Evolutionary conservation across 1,284 basidiomycete species (phyloP).

Genomic region (Gomphus sp.): DNA sequence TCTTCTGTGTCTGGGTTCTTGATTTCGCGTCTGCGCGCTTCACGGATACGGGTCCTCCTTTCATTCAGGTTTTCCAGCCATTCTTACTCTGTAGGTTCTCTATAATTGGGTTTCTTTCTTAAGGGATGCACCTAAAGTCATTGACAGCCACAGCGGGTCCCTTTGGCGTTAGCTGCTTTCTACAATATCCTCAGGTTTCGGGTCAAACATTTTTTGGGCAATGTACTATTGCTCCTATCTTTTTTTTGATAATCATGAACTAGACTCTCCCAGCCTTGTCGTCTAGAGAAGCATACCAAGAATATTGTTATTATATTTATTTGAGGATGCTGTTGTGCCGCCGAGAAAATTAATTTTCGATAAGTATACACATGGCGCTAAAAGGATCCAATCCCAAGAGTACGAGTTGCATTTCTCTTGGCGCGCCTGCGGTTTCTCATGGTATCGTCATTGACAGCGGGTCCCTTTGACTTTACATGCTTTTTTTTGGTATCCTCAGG

Average conservation of each 20-base stretch:
- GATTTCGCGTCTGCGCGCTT: slow-evolving; percentile 33
- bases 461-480: too few species aligned
- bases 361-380: too few species aligned
- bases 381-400: too few species aligned
- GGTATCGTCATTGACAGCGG: too few species aligned
- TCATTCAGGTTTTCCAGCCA: slow-evolving; percentile 50
- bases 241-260: too few species aligned
- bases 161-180: too few species aligned
- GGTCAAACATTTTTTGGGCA: neutral
- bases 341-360: too few species aligned
- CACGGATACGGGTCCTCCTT: slow-evolving; percentile 56
- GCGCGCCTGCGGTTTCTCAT: too few species aligned
- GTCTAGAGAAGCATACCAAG: slow-evolving; percentile 33
- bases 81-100: slow-evolving; percentile 35
- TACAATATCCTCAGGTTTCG: too few species aligned
- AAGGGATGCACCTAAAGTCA: slow-evolving; percentile 41
- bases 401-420: too few species aligned
- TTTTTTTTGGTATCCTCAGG: too few species aligned
- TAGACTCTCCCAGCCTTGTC: slow-evolving; percentile 23
- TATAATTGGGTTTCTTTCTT: slow-evolving; percentile 25
- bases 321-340: slow-evolving; percentile 16
- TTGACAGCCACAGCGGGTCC: slow-evolving; percentile 31
- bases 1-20: slow-evolving; percentile 26
- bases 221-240: neutral
- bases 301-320: slow-evolving; percentile 28